Conservation (phyloP, 352 stramenopile species). For the Pythium utonaiense region DNA sequence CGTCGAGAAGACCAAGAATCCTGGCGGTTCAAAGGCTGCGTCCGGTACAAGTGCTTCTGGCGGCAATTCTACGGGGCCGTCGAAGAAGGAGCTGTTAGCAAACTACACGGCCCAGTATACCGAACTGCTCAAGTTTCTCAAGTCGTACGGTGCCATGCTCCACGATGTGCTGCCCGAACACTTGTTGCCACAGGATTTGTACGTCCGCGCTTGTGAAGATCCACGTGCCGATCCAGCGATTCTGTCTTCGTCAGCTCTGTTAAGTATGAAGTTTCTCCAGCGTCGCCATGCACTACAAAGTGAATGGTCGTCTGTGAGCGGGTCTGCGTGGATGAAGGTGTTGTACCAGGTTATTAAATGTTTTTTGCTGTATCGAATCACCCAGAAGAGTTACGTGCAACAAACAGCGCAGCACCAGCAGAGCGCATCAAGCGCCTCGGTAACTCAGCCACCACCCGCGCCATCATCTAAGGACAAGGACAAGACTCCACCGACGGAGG, state of each 20-base stretch:
- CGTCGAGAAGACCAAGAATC: conserved; percentile 18
- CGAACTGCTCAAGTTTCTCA: conserved; percentile 90
- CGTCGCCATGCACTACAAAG: conserved; percentile 46
- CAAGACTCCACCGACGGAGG: not conserved
- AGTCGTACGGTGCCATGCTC: conserved; percentile 89
- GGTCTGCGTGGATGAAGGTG: conserved; percentile 79
- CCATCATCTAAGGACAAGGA: conserved; percentile 20
- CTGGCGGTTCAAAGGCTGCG: conserved; percentile 5
- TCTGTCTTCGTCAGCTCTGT: conserved; percentile 33
- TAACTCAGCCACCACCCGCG: conserved; percentile 2
- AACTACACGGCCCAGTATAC: conserved; percentile 73
- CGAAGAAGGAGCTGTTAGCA: conserved; percentile 56
- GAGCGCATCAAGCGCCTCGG: not conserved
- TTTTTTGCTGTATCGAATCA: conserved; percentile 90
- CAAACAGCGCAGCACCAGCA: not conserved
- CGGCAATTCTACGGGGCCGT: conserved; percentile 10
- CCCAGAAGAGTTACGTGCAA: conserved; percentile 67
- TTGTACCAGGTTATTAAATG: conserved; percentile 91
- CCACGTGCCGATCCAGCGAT: conserved; percentile 46
- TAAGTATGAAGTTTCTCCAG: conserved; percentile 49
- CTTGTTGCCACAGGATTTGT: conserved; percentile 74
- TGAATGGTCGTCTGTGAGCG: conserved; percentile 52
- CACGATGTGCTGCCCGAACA: conserved; percentile 83
- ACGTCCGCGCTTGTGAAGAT: conserved; percentile 75
- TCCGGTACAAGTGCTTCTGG: not conserved